Base-by-base conservation (phyloP, 129 eudicot genomes). In the Gnaphalium uliginosum region DNA sequence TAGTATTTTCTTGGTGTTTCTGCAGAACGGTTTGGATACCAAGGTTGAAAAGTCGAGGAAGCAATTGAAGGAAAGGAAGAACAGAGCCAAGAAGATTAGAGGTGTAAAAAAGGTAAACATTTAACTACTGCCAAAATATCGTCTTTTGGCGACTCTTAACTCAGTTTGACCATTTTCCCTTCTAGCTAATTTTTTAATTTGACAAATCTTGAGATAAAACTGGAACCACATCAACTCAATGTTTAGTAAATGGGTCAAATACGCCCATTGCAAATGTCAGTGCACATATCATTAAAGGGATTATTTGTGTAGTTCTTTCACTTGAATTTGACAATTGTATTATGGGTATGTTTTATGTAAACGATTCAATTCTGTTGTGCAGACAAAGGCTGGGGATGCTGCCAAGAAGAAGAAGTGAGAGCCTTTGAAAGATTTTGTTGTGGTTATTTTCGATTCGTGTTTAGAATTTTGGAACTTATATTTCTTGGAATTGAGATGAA, bases 311-410 rank as follows among this genome's bases (percentile, higher is more conserved):
- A 8, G 41, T 11, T 10, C 51, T 43, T 8, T 37, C 51, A 43
- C 51, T 11, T 43, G 2, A 13, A 2, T 13, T 2, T 43, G 17
- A 43, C 18, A 10, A 43, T 43, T 0, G 2, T 43, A 10, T 33
- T 33, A 37, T 37, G 0, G 0, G 13, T 11, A 11, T 1, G 17
- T 43, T 54, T 17, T 54, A 54, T n/a, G 37, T 74, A n/a, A 41
- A 26, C 25, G 8, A 0, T 66, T 35, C 15, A 2, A 15, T 46
- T 35, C 32, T 59, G 32, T 43, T 65, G 27, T 83, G 83, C 84
- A 90, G 96, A 84, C 88, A 35, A 90, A 90, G 79, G 96, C 93
- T n/a, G 96, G 87, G 58, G 96, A 90, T 57, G 96, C 93, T 76
- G 96, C 91, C 72, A 89, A 89, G 89, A 89, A 86, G 91, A 90